Evolutionary conservation across 331 rosid species (phyloP), one percentile per base, ranked within the genome.

Genomic region (Pyracantha coccinea): DNA sequence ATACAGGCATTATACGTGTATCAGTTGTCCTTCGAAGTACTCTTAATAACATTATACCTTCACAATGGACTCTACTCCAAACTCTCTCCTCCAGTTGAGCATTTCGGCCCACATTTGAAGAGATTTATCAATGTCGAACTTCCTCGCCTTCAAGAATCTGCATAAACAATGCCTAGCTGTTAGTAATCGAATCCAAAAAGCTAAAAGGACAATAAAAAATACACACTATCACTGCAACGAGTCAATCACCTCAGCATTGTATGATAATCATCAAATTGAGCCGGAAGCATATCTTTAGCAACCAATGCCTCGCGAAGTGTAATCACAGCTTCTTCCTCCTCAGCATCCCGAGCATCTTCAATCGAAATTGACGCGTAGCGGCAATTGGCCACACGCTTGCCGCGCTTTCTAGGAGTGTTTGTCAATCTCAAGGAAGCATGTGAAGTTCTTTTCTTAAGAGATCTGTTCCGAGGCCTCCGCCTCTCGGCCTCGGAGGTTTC

Each of bases 141-240:
- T 89, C 83, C 99, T 88, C 52, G 97, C 99, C 83, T 89, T 95
- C 64, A 92, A 78, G 83, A 95, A 95, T 88, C 99, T 95, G 92
- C 77, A 86, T 71, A 78, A 81, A 65, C 28, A 66, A 69, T 23
- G 73, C 11, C 58, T 41, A 68, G 23, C 74, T 76, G 21, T 66
- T 75, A 50, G 71, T 52, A 72, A 77, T 27, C 53, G 25, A 66
- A 27, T 20, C 45, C 66, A 61, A 78, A 50, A 62, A 61, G 13
- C 62, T 60, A 21, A 28, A 38, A 12, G 23, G 27, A 19, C 27
- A 44, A 24, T 25, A 61, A 28, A 80, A 72, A 75, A 9, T 12
- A 10, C 0, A 67, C 55, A 72, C 19, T 69, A 69, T 27, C 74
- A 62, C 28, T 52, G 61, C 68, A 69, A 58, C 11, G 45, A 31